Conservation (phyloP, 305 asterid genomes). For the Galium porrigens region DNA sequence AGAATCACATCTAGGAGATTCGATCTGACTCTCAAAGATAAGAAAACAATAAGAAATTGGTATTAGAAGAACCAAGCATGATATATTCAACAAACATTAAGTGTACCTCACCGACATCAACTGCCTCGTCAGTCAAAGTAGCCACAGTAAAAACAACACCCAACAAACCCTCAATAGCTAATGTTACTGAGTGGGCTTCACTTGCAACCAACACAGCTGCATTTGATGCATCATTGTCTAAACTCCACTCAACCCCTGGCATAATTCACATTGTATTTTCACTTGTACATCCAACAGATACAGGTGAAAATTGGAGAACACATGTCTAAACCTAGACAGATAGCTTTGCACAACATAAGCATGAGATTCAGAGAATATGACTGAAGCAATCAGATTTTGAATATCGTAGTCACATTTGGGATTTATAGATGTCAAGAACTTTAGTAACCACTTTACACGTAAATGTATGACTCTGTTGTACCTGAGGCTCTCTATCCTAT, state of each 20-base stretch:
- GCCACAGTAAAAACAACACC: conserved; percentile 94
- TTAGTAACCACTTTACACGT: neutral
- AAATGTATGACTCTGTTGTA: neutral
- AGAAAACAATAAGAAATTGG: conserved; percentile 23
- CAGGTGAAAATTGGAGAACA: conserved; percentile 6
- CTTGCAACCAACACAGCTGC: conserved; percentile 92
- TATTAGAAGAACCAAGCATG: conserved; percentile 5
- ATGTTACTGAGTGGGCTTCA: conserved; percentile 92
- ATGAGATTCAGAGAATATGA: neutral
- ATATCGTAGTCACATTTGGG: neutral
- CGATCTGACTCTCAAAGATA: conserved; percentile 51
- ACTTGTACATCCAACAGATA: neutral
- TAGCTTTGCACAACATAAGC: neutral
- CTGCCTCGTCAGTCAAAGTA: conserved; percentile 91
- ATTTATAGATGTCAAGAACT: conserved; percentile 4
- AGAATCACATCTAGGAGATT: conserved; percentile 73
- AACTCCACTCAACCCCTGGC: conserved; percentile 94
- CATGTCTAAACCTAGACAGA: neutral
- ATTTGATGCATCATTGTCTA: conserved; percentile 91
- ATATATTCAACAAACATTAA: conserved; percentile 8
- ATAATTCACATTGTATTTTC: conserved; percentile 16
- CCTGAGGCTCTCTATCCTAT: neutral
- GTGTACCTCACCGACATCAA: conserved; percentile 86
- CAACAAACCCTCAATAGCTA: conserved; percentile 85
- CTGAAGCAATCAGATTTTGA: neutral